These are phyloP conservation scores for Suillus luteus DNA, from an alignment of 768 basidiomycete species.

Conservation along the genomic window DNA sequence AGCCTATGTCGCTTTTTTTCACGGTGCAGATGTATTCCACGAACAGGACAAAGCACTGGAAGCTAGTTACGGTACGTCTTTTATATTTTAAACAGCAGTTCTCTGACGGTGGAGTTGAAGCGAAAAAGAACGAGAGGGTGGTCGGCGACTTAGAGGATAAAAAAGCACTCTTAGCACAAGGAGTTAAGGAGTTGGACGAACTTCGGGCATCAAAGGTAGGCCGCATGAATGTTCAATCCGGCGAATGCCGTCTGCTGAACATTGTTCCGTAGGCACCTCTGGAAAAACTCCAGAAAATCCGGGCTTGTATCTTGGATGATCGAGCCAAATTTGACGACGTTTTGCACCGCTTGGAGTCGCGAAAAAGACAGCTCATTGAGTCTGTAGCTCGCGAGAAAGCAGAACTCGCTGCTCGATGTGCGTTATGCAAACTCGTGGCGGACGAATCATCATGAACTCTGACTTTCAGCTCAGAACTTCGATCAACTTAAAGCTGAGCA, in stretches of 20 bases:
- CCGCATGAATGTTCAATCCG: neutral
- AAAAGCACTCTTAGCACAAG: slow-evolving; percentile 46
- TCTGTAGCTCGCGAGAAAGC: slow-evolving; percentile 68
- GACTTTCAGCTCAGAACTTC: slow-evolving; percentile 54
- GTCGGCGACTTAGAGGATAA: slow-evolving; percentile 63
- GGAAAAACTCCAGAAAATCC: slow-evolving; percentile 60
- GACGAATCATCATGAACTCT: slow-evolving; percentile 2
- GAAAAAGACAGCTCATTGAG: slow-evolving; percentile 68
- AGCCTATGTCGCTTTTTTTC: slow-evolving; percentile 69
- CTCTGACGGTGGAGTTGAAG: slow-evolving; percentile 37
- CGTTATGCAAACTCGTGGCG: slow-evolving; percentile 16
- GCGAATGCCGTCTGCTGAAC: neutral
- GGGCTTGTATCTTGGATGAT: slow-evolving; percentile 68
- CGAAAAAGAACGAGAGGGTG: slow-evolving; percentile 70
- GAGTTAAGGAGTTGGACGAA: slow-evolving; percentile 55
- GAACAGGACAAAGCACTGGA: slow-evolving; percentile 73
- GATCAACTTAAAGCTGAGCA: slow-evolving; percentile 67
- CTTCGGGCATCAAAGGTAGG: slow-evolving; percentile 64
- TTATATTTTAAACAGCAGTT: slow-evolving; percentile 2
- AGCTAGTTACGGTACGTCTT: slow-evolving; percentile 68
- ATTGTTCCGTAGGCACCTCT: slow-evolving; percentile 53
- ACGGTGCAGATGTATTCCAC: slow-evolving; percentile 64
- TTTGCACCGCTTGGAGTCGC: slow-evolving; percentile 65
- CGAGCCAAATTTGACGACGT: slow-evolving; percentile 78
- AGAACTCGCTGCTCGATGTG: slow-evolving; percentile 60